Percentiles rank a stretch among this genome's conserved stretches.
These are phyloP conservation scores for Rhodotorula sp. DNA, from an alignment of 1,284 basidiomycete species.

Conservation along the genomic window DNA sequence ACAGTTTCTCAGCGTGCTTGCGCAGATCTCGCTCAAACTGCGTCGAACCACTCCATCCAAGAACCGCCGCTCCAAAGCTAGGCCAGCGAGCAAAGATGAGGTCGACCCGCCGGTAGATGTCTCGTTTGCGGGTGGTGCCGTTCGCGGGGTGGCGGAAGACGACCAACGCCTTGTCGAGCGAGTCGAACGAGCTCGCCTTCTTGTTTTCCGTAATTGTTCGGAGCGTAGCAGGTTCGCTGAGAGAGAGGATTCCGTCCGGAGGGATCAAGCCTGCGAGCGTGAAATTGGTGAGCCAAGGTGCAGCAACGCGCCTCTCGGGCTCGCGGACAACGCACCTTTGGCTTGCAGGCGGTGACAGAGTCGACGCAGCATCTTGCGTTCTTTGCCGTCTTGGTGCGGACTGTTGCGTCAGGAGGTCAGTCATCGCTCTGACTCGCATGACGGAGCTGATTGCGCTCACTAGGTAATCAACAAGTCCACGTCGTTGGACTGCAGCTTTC, in stretches of 20 bases:
- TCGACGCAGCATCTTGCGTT: slow-evolving; percentile 19
- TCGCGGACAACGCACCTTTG: slow-evolving; percentile 17
- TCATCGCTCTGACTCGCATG: too few relatives aligned
- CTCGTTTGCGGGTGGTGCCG: slow-evolving; percentile 44
- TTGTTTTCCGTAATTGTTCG: slow-evolving; percentile 25
- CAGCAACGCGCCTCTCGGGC: background rate
- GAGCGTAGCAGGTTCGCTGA: slow-evolving; percentile 15
- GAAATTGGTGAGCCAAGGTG: too few relatives aligned
- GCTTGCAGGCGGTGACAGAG: slow-evolving; percentile 21
- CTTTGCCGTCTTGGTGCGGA: slow-evolving; percentile 50
- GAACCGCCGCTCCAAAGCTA: slow-evolving; percentile 72
- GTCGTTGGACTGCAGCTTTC: slow-evolving; percentile 69
- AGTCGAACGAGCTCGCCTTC: slow-evolving; percentile 26
- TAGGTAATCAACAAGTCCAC: slow-evolving; percentile 72
- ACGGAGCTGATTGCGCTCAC: background rate
- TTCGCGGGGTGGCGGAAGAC: slow-evolving; percentile 53
- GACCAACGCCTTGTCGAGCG: slow-evolving; percentile 37
- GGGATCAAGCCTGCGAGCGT: slow-evolving; percentile 29
- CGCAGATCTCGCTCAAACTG: slow-evolving; percentile 37
- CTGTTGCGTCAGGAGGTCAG: slow-evolving; percentile 48
- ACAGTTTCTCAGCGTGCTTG: slow-evolving; percentile 18
- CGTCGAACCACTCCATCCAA: slow-evolving; percentile 54
- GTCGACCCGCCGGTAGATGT: slow-evolving; percentile 62
- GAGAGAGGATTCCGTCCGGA: slow-evolving; percentile 21
- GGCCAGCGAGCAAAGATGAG: slow-evolving; percentile 68